These are phyloP conservation scores for Leccinellum rugosiceps DNA, from an alignment of 768 basidiomycete species.

Conservation along the genomic window DNA sequence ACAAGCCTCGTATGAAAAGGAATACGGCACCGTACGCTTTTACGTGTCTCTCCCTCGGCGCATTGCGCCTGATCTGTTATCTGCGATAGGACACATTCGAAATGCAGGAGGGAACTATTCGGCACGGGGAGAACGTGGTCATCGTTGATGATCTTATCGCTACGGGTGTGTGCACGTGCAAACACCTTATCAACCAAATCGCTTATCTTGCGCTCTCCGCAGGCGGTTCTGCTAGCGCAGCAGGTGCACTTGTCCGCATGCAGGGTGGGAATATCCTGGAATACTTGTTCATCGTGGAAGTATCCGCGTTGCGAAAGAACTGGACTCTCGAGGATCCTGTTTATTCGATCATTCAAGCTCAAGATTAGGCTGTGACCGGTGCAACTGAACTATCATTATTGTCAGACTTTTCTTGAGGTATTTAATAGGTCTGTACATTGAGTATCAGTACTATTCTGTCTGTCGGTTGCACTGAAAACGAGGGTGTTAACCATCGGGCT, in stretches of 20 bases:
- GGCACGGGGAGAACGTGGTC: constrained; percentile 78
- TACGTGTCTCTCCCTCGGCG: neutral
- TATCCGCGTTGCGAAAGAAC: constrained; percentile 71
- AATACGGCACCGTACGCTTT: constrained; percentile 77
- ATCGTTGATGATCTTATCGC: constrained; percentile 96
- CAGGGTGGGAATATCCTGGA: constrained; percentile 83
- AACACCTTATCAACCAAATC: neutral
- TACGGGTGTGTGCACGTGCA: constrained; percentile 58
- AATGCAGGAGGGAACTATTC: constrained; percentile 86
- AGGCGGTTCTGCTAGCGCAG: constrained; percentile 94
- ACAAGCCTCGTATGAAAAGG: constrained; percentile 79
- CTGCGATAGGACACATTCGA: constrained; percentile 83
- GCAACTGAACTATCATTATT: constrained; percentile 20
- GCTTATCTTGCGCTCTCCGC: constrained; percentile 2
- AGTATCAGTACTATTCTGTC: neutral
- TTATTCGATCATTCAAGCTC: constrained; percentile 87
- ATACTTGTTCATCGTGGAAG: constrained; percentile 92
- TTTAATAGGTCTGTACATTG: constrained; percentile 6
- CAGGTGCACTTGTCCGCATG: constrained; percentile 82
- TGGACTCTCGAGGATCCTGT: constrained; percentile 70
- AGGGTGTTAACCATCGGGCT: neutral
- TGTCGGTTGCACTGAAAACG: neutral
- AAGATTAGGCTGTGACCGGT: constrained; percentile 42
- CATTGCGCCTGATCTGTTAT: constrained; percentile 1
- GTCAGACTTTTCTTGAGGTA: neutral